These are phyloP conservation scores for Eimeria necatrix DNA, from an alignment of 169 alveolate genomes.

Conservation along the genomic window DNA sequence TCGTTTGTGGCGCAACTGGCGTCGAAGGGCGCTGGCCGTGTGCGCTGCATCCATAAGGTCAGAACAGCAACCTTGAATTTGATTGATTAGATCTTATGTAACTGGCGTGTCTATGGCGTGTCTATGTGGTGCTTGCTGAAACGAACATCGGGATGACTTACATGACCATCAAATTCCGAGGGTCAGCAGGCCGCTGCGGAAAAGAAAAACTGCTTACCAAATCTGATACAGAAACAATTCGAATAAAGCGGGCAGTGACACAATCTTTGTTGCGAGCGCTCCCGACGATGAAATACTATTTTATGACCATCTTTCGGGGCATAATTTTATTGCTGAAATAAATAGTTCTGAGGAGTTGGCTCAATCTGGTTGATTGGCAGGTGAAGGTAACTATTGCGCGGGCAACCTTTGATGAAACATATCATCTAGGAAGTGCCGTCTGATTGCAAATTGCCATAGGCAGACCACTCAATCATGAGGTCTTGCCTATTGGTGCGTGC, in stretches of 20 bases:
- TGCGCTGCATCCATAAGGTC: conserved; percentile 39
- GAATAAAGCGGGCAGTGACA: too few species aligned
- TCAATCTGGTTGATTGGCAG: neutral
- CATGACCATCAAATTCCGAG: conserved; percentile 8
- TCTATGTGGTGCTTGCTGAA: neutral
- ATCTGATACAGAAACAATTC: neutral
- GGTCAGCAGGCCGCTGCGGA: neutral
- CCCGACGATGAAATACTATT: neutral
- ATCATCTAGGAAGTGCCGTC: neutral
- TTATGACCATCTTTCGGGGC: neutral
- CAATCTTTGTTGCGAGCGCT: neutral
- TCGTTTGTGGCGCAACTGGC: conserved; percentile 8
- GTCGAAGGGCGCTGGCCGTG: neutral
- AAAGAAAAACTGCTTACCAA: neutral
- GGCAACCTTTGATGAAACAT: neutral
- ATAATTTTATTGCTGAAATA: neutral
- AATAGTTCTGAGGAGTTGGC: neutral
- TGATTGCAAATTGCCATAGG: neutral
- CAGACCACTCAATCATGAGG: neutral
- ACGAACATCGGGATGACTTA: neutral
- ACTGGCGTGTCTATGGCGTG: too few species aligned
- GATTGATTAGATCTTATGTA: too few species aligned
- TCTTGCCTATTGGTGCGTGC: neutral
- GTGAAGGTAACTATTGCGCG: neutral
- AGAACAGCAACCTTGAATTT: neutral